Percentiles rank a stretch among this genome's conserved stretches.
phyloP scores from a whole-genome alignment of 139 green algal genomes.

The Edaphochlamys debaryana region DNA sequence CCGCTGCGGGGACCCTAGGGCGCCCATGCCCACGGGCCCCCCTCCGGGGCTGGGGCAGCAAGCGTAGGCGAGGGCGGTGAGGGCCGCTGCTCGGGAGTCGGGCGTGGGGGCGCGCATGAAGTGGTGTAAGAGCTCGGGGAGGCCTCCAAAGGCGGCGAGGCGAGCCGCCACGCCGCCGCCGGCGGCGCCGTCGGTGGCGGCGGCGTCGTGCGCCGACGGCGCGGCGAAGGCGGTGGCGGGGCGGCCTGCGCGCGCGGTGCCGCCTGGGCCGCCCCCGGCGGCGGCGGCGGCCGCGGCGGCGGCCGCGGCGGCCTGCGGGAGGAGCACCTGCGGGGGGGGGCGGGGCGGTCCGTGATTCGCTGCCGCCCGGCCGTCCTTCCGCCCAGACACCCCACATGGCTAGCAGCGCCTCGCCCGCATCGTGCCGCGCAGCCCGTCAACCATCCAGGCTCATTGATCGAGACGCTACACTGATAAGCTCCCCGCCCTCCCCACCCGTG shows the following conservation, averaged over 20 bases:
- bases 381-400: no score
- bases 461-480: no score
- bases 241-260: no score
- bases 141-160: conserved; percentile 38
- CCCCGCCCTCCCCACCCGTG: no score
- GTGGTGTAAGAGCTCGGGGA: conserved; percentile 43
- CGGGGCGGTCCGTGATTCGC: no score
- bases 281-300: neutral
- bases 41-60: neutral
- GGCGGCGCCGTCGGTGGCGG: neutral
- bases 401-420: no score
- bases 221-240: neutral
- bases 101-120: conserved; percentile 39
- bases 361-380: no score
- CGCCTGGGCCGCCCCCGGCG: neutral
- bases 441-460: no score
- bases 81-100: conserved; percentile 27
- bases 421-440: no score
- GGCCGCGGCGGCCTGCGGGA: conserved; percentile 2
- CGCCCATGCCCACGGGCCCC: no score
- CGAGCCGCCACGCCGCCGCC: neutral
- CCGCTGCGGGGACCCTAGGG: neutral
- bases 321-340: no score
- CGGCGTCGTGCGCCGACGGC: neutral
- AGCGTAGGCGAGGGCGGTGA: conserved; percentile 4